These are phyloP conservation scores for Alternaria consortialis DNA, from an alignment of 2,329 filamentous ascomycete genomes.

Conservation along the genomic window DNA sequence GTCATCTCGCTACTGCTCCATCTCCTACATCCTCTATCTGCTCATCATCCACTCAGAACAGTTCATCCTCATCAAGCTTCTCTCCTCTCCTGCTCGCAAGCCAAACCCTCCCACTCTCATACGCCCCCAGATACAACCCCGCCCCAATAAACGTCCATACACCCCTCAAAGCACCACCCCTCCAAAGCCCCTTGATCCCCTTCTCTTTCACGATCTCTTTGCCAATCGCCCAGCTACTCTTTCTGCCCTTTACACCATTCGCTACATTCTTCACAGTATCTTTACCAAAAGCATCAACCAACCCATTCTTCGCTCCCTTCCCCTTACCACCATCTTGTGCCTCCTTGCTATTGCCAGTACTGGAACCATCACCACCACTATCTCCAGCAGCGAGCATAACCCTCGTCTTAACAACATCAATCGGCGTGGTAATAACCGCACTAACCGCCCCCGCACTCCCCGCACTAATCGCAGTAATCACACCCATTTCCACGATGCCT, in stretches of 20 bases:
- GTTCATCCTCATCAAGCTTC: slow-evolving; percentile 45
- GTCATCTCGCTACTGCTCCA: too few species aligned
- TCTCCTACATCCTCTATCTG: too few species aligned
- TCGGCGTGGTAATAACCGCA: slow-evolving; percentile 83
- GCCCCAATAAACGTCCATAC: slow-evolving; percentile 85
- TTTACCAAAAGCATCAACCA: slow-evolving; percentile 55
- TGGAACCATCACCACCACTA: slow-evolving; percentile 8
- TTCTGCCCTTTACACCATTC: slow-evolving; percentile 32
- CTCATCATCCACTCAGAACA: slow-evolving; percentile 21
- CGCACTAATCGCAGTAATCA: slow-evolving; percentile 77
- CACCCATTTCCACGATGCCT: slow-evolving; percentile 70
- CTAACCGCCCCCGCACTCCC: slow-evolving; percentile 77
- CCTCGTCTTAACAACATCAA: slow-evolving; percentile 88
- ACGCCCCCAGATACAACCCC: slow-evolving; percentile 85
- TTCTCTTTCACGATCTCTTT: slow-evolving; percentile 71
- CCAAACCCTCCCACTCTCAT: slow-evolving; percentile 76
- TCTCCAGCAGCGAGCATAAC: slow-evolving; percentile 74
- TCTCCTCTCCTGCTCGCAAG: slow-evolving; percentile 57
- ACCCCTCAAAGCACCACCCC: slow-evolving; percentile 75
- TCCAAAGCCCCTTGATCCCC: slow-evolving; percentile 78
- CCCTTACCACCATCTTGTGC: slow-evolving; percentile 20
- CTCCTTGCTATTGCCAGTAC: neutral
- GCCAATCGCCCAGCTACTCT: slow-evolving; percentile 66
- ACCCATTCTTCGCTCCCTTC: slow-evolving; percentile 22
- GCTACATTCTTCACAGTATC: neutral